Conservation (phyloP, 257 asterid species). For the Primulina tabacum region DNA sequence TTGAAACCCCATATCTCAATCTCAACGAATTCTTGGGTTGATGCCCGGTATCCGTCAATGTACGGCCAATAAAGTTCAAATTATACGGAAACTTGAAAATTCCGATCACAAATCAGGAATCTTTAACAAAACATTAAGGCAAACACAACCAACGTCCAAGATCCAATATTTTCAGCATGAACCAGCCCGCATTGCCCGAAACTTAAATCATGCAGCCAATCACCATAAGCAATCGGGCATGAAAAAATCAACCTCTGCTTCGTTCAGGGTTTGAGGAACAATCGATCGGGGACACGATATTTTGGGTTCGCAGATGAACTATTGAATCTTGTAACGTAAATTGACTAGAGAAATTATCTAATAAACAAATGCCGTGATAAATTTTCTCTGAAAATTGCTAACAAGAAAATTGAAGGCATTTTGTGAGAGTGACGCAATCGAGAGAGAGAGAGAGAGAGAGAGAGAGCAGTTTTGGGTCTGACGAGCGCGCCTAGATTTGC, state of each 20-base stretch:
- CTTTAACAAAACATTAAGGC: conserved; percentile 16
- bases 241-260: too few species aligned
- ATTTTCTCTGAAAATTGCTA: not conserved
- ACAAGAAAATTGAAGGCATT: not conserved
- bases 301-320: conserved; percentile 22
- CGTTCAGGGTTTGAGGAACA: too few species aligned
- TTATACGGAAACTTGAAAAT: conserved; percentile 6
- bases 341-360: conserved; percentile 21
- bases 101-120: conserved; percentile 25
- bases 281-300: conserved; percentile 13
- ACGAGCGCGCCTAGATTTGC: conserved; percentile 32
- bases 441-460: conserved; percentile 16
- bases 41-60: not conserved
- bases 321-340: conserved; percentile 30
- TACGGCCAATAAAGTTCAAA: conserved; percentile 3
- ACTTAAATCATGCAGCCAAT: conserved; percentile 18
- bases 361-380: conserved; percentile 16
- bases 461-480: conserved; percentile 53
- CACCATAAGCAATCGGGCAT: conserved; percentile 20
- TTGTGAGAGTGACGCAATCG: not conserved
- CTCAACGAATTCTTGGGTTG: conserved; percentile 7
- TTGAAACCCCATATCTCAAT: conserved; percentile 18
- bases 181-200: conserved; percentile 55
- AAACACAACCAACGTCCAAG: conserved; percentile 40
- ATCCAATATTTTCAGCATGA: conserved; percentile 29